Conservation (phyloP, 352 stramenopile species). For the Globisporangium nagaii region DNA sequence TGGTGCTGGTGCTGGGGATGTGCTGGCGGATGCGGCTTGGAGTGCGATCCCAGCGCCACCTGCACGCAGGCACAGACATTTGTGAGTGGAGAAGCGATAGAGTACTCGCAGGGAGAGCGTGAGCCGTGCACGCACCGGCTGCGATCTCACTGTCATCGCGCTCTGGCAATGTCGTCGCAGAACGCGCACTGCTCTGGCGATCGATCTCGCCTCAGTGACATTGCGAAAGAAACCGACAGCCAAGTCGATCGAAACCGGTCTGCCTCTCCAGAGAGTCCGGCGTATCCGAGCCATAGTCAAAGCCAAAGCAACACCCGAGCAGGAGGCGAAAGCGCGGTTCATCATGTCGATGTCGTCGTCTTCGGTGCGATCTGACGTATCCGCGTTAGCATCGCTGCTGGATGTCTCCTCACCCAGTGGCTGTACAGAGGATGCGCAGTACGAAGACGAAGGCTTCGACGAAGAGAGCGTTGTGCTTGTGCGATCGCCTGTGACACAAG, state of each 20-base stretch:
- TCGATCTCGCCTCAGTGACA: background rate
- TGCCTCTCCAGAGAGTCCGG: too few relatives aligned
- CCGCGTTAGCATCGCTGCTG: background rate
- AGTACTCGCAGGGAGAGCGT: too few relatives aligned
- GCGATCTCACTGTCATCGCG: constrained; percentile 1
- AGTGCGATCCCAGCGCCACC: too few relatives aligned
- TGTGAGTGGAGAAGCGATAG: background rate
- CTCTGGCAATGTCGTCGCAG: background rate
- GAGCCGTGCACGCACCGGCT: background rate
- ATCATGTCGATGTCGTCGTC: background rate
- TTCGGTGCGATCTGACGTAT: background rate
- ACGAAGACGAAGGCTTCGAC: constrained; percentile 9
- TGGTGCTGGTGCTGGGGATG: background rate
- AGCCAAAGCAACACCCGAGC: too few relatives aligned
- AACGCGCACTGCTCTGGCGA: too few relatives aligned
- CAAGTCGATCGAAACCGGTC: too few relatives aligned
- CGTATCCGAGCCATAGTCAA: too few relatives aligned
- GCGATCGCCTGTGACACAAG: too few relatives aligned
- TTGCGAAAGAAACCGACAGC: too few relatives aligned
- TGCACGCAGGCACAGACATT: too few relatives aligned
- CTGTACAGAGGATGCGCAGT: background rate
- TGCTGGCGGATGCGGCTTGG: constrained; percentile 1
- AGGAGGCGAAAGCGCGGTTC: too few relatives aligned
- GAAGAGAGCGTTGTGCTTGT: too few relatives aligned
- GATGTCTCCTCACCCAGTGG: background rate